Base-by-base conservation (phyloP, 768 basidiomycete species). In the Lentinula sp. region DNA sequence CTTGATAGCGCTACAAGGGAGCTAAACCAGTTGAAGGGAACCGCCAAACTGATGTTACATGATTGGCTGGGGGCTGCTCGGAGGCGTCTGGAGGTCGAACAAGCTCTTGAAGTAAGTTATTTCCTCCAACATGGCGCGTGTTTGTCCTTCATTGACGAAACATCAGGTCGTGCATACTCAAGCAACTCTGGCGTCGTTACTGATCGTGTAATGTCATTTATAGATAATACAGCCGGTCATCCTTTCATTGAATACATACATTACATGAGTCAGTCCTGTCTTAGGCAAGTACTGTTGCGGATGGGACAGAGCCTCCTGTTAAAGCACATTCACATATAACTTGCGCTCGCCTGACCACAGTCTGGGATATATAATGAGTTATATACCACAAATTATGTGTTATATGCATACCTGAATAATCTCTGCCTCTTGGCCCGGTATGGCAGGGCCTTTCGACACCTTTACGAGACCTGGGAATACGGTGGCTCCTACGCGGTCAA, bases 61-160 rank as follows among this genome's bases (percentile, higher is more conserved):
- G 96, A 98, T 74, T 99, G 96, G 97, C 76, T 99, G 43, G 85
- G 87, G 66, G 94, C 93, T 66, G 95, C 94, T 9, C 80, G 96
- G 65, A 79, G 83, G 69, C 81, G 95, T 70, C 72, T 99, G 63
- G 93, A 97, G 74, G 94, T 97, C 35, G 80, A 91, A 71, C 96
- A 98, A 73, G 92, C 94, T 45, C 72, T 99, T 65, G 89, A 95
- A 79, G 93, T 92, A 66, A 66, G 75, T 64, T 18, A 21, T 51
- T 48, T 46, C 45, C 40, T 16, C 54, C 50, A 52, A 45, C 9
- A 8, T 39, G 37, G 0, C 13, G 42, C 48, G 28, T 57, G 57
- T 35, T 53, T 21, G 54, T 8, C 59, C 60, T 55, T 59, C 64
- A 64, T 63, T 63, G 63, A 55, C 21, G 31, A 5, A 64, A 10